Evolutionary conservation across 768 basidiomycete genomes (phyloP), one percentile per base, ranked within the genome.

Genomic region (Leccinum subtestaceum): DNA sequence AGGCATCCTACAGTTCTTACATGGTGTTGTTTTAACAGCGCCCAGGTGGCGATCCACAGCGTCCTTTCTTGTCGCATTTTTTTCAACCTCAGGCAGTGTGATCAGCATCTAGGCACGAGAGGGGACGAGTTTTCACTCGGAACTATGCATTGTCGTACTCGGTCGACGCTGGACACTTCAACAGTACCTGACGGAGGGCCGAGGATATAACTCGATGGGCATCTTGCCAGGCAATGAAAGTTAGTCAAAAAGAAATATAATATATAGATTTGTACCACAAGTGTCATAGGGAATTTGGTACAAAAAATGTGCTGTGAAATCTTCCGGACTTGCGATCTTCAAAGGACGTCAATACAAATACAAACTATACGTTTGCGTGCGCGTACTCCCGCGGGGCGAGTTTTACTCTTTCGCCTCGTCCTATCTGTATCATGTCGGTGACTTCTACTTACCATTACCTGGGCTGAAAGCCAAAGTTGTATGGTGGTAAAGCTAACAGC

Each of bases 221-320:
- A 11, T 3, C 27, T 25, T 56, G 15, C 17, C 4, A 29, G 31
- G 15, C 25, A 29, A 34, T 27, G 31, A 21, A 32, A 40, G 32
- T 19, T 13, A 27, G 52, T 21, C 32, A 56, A 34, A 53, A 58
- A 15, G 52, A 17, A 25, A 29, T 32, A 5, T 2, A 25, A 25
- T 32, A 32, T n/a, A 40, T 17, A 6, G 12, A 12, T 19, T 80
- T 88, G 67, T 70, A 93, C 91, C 67, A 95, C 87, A 70, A 87
- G 86, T 34, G 93, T 74, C 50, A 77, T 77, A 2, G 93, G 93
- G 71, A 86, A 95, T 67, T 79, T 84, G 27, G 76, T 73, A 67
- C 89, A 91, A 1, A 31, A 31, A 10, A 31, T 25, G 23, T 23
- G 23, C 23, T 27, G 25, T 27, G 1, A 27, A 27, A 27, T 1